A percentile compares a stretch with the other conserved stretches of the same genome.
phyloP scores from a whole-genome alignment of 192 early-diverging fungal species.

The Gigaspora rosea region DNA sequence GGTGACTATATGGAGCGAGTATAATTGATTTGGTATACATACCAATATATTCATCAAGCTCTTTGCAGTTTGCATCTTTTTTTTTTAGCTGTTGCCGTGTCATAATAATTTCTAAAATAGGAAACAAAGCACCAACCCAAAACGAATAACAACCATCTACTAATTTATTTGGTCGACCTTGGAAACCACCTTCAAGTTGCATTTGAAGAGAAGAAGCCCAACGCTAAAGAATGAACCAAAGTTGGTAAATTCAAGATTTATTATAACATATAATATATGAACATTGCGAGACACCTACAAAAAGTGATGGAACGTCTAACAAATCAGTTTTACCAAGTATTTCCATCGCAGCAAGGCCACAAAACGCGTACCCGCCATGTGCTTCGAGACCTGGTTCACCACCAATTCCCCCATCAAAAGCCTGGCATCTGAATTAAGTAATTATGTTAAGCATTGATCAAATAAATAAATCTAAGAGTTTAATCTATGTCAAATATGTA shows the following conservation, averaged over 20 bases:
- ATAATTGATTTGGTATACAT: background rate
- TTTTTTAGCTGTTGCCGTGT: background rate
- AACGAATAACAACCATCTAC: slow-evolving; percentile 99
- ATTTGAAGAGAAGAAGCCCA: slow-evolving; percentile 87
- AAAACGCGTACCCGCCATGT: slow-evolving; percentile 95
- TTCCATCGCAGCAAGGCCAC: slow-evolving; percentile 85
- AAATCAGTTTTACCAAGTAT: slow-evolving; percentile 67
- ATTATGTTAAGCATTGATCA: no score
- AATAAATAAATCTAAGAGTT: slow-evolving; percentile 1
- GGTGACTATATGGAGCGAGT: no score
- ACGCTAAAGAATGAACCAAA: slow-evolving; percentile 37
- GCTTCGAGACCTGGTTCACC: slow-evolving; percentile 83
- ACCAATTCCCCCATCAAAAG: slow-evolving; percentile 92
- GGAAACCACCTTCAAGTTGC: slow-evolving; percentile 92
- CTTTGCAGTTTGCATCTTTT: background rate
- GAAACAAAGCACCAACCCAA: slow-evolving; percentile 86
- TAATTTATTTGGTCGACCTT: slow-evolving; percentile 94
- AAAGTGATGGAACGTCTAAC: slow-evolving; percentile 66
- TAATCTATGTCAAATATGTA: slow-evolving; percentile 33
- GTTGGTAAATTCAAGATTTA: background rate
- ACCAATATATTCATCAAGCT: background rate
- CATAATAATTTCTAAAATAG: slow-evolving; percentile 61
- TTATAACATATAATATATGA: no score
- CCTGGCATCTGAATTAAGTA: slow-evolving; percentile 65
- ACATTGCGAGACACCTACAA: slow-evolving; percentile 24